phyloP scores from a whole-genome alignment of 78 protist genomes.

The Chrysochromulina tobinii region DNA sequence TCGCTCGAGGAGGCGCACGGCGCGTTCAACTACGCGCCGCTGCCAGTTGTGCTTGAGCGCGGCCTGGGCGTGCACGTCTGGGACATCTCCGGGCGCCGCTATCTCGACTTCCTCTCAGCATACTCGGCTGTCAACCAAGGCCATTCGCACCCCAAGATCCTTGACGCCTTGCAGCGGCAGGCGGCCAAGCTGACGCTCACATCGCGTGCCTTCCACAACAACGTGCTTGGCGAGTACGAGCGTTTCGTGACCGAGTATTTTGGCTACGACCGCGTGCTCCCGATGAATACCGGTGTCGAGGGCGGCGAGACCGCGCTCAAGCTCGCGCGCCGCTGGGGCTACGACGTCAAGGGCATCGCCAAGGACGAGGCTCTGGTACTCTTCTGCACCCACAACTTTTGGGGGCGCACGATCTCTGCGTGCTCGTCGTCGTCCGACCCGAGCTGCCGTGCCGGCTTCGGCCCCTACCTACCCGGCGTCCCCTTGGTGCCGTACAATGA shows the following conservation, averaged over 20 bases:
- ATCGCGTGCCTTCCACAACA: constrained; percentile 97
- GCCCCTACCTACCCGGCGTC: constrained; percentile 74
- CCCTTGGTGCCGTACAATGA: constrained; percentile 69
- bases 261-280: constrained; percentile 89
- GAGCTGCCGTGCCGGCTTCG: constrained; percentile 62
- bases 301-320: constrained; percentile 96
- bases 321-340: constrained; percentile 80
- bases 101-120: constrained; percentile 92
- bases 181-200: constrained; percentile 76
- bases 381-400: constrained; percentile 80
- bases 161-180: constrained; percentile 84
- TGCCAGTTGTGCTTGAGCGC: constrained; percentile 90
- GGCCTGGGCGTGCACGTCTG: constrained; percentile 89
- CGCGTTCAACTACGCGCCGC: constrained; percentile 87
- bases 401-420: constrained; percentile 94
- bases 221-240: constrained; percentile 57
- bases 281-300: constrained; percentile 98
- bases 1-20: constrained; percentile 17
- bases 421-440: constrained; percentile 88
- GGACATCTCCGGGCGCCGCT: constrained; percentile 93
- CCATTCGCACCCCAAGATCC: constrained; percentile 90
- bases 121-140: constrained; percentile 97
- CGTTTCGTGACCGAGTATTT: background rate
- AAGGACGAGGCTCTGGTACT: constrained; percentile 82
- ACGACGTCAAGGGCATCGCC: constrained; percentile 77